Percentiles rank a stretch among this genome's conserved stretches.
phyloP scores from a whole-genome alignment of 352 stramenopile genomes.

The Aphanomyces invadans region DNA sequence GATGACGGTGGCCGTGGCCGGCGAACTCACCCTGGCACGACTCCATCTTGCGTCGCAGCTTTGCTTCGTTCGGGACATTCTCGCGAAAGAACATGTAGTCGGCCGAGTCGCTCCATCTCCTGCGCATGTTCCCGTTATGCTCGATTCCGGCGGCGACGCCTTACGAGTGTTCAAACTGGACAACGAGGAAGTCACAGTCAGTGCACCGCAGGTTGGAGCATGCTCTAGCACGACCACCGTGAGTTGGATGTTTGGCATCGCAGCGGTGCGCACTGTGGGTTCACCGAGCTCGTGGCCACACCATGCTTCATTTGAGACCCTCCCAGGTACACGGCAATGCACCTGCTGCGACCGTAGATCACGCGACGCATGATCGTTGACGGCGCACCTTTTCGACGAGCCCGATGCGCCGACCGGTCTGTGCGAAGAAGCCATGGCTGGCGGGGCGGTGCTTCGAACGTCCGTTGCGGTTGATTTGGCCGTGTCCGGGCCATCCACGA shows the following conservation, averaged over 20 bases:
- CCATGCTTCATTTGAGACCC: conserved; percentile 50
- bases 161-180: conserved; percentile 66
- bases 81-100: conserved; percentile 85
- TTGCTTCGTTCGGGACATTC: conserved; percentile 62
- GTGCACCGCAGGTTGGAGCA: conserved; percentile 75
- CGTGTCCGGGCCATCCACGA: conserved; percentile 28
- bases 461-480: not conserved
- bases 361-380: not conserved
- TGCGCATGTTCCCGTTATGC: conserved; percentile 25
- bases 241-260: too few relatives aligned
- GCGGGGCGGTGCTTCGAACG: not conserved
- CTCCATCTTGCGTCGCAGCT: conserved; percentile 61
- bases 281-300: conserved; percentile 47
- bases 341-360: conserved; percentile 31
- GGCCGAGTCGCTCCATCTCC: conserved; percentile 54
- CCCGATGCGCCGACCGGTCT: too few relatives aligned
- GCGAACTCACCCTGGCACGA: conserved; percentile 32
- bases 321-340: conserved; percentile 42
- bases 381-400: not conserved
- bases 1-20: not conserved
- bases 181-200: conserved; percentile 71
- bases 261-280: conserved; percentile 41
- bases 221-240: too few relatives aligned
- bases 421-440: too few relatives aligned
- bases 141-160: conserved; percentile 15